Evolutionary conservation across 129 eudicot genomes (phyloP).

Genomic region (Escallonia herrerae): DNA sequence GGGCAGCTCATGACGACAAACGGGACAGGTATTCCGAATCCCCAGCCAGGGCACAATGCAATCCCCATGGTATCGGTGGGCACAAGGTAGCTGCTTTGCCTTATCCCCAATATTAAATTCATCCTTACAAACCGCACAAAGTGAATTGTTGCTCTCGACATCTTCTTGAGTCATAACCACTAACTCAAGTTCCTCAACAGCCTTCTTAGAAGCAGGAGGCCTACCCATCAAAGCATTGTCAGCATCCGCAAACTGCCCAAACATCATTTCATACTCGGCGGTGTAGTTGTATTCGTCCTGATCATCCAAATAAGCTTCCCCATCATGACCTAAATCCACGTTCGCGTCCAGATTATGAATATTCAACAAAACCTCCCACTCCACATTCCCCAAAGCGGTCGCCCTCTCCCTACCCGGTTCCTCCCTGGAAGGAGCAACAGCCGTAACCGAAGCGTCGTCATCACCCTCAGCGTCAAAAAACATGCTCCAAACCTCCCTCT

Average conservation of each 20-base stretch:
- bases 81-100: constrained; percentile 51
- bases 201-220: constrained; percentile 63
- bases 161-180: constrained; percentile 37
- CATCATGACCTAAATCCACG: constrained; percentile 14
- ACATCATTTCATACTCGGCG: constrained; percentile 42
- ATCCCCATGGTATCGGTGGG: constrained; percentile 60
- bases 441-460: constrained; percentile 35
- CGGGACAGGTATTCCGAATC: constrained; percentile 74
- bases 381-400: constrained; percentile 14
- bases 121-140: constrained; percentile 78
- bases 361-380: constrained; percentile 53
- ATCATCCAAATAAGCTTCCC: constrained; percentile 16
- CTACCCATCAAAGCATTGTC: constrained; percentile 30
- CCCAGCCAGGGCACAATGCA: constrained; percentile 70
- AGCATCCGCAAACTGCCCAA: constrained; percentile 53
- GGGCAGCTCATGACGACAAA: constrained; percentile 60
- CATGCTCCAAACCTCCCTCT: constrained; percentile 37
- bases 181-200: constrained; percentile 29
- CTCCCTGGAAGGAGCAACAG: constrained; percentile 13
- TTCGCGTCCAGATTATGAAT: constrained; percentile 29
- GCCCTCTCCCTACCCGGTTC: constrained; percentile 20
- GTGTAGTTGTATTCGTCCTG: constrained; percentile 29
- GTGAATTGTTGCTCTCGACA: constrained; percentile 21
- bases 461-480: constrained; percentile 34
- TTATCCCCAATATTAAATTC: constrained; percentile 48